Percentiles rank a stretch among this genome's conserved stretches.
Evolutionary conservation across 345 rosid genomes (phyloP).

Genomic region (Raphanus sativus): DNA sequence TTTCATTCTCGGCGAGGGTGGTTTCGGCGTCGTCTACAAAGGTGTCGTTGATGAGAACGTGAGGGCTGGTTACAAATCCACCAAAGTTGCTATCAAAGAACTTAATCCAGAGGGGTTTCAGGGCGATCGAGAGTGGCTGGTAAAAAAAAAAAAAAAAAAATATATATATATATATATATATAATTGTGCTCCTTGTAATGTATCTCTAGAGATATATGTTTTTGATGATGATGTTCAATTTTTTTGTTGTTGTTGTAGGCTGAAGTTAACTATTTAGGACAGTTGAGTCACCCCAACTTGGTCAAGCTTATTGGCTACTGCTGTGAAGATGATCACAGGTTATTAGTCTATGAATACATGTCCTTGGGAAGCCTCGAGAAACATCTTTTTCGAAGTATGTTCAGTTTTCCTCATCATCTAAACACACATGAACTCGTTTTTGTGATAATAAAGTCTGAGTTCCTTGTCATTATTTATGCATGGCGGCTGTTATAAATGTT

Average conservation of each 20-base stretch:
- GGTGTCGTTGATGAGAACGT: conserved; percentile 72
- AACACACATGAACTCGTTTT: background rate
- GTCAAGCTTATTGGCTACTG: conserved; percentile 98
- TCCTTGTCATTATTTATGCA: background rate
- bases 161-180: conserved; percentile 16
- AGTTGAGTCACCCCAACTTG: conserved; percentile 85
- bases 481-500: background rate
- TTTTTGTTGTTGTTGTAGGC: conserved; percentile 52
- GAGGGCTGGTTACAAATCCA: conserved; percentile 58
- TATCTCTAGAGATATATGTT: background rate
- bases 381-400: conserved; percentile 96
- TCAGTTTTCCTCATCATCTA: background rate
- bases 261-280: conserved; percentile 93
- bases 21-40: conserved; percentile 90
- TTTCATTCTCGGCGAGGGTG: conserved; percentile 90
- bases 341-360: conserved; percentile 92
- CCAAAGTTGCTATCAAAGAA: conserved; percentile 83
- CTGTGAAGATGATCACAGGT: conserved; percentile 93
- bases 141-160: conserved; percentile 21
- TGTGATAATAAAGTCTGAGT: background rate
- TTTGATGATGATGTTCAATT: background rate
- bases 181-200: background rate
- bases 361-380: conserved; percentile 90
- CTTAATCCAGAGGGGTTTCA: conserved; percentile 90
- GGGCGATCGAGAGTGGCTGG: conserved; percentile 99